phyloP scores from a whole-genome alignment of 805 yeast species.

The Hyphopichia homilentoma region DNA sequence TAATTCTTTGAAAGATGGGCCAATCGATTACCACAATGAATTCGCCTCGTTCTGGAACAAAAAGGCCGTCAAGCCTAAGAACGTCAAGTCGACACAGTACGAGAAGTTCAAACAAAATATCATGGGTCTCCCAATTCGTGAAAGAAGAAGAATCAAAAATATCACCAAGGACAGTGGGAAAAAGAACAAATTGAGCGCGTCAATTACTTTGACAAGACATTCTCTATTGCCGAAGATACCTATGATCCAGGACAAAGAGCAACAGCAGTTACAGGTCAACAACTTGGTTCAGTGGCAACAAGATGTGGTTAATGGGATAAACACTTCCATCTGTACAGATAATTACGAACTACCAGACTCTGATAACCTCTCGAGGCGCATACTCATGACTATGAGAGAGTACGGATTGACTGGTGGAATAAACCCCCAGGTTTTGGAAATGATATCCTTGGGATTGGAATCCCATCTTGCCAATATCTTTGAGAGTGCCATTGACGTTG shows the following conservation, averaged over 20 bases:
- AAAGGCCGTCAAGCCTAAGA: conserved; percentile 43
- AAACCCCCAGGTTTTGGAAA: conserved; percentile 73
- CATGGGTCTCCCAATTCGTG: conserved; percentile 79
- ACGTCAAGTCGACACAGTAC: conserved; percentile 64
- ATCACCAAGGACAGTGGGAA: conserved; percentile 83
- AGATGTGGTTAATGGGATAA: conserved; percentile 82
- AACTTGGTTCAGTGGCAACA: conserved; percentile 83
- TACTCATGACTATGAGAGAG: conserved; percentile 83
- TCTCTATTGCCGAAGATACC: conserved; percentile 84
- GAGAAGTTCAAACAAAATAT: conserved; percentile 82
- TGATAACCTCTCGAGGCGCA: conserved; percentile 60
- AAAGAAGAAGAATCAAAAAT: conserved; percentile 77
- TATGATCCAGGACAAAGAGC: conserved; percentile 50
- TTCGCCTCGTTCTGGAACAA: conserved; percentile 46
- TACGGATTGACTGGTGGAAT: conserved; percentile 82
- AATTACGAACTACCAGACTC: conserved; percentile 79
- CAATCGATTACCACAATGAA: conserved; percentile 49
- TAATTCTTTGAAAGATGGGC: conserved; percentile 75
- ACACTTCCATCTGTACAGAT: conserved; percentile 76
- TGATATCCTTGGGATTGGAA: conserved; percentile 78
- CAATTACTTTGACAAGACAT: conserved; percentile 66
- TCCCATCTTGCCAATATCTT: conserved; percentile 69
- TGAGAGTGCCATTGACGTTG: conserved; percentile 71
- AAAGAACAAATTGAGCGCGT: conserved; percentile 65
- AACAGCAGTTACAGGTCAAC: conserved; percentile 41